phyloP scores from a whole-genome alignment of 1,284 basidiomycete genomes.

The Sphaerobolus stellatus region DNA sequence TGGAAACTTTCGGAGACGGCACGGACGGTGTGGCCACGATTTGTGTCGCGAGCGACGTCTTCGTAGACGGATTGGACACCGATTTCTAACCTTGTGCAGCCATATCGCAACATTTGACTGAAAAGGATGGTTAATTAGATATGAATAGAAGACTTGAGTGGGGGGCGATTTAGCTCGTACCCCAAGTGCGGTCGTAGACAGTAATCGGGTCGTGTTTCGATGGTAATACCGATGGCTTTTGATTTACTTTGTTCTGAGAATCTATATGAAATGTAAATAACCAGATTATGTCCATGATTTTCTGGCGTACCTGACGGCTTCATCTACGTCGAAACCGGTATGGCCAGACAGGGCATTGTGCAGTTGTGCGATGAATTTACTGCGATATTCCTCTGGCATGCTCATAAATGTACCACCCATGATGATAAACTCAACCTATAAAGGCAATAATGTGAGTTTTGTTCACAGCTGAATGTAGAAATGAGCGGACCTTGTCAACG shows the following conservation, averaged over 20 bases:
- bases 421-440: conserved; percentile 93
- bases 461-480: not conserved
- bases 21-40: conserved; percentile 96
- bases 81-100: conserved; percentile 97
- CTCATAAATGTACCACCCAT: conserved; percentile 99
- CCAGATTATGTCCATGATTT: not conserved
- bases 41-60: conserved; percentile 97
- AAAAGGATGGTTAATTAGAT: not conserved
- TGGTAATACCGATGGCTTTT: conserved; percentile 98
- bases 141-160: conserved; percentile 6
- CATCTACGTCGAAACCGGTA: conserved; percentile 91
- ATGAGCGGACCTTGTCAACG: conserved; percentile 82
- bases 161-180: conserved; percentile 34
- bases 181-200: conserved; percentile 95
- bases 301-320: conserved; percentile 78
- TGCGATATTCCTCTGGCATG: conserved; percentile 94
- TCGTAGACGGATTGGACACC: conserved; percentile 99
- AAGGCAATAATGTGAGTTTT: not conserved
- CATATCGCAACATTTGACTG: conserved; percentile 98
- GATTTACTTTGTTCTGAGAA: conserved; percentile 97
- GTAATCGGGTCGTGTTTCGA: conserved; percentile 98
- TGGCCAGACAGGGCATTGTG: conserved; percentile 97
- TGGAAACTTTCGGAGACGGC: conserved; percentile 98
- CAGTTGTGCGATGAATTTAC: conserved; percentile 91
- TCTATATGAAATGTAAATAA: conserved; percentile 35